Conservation (phyloP, 148 eudicot species). For the Rhododendron ovatum region DNA sequence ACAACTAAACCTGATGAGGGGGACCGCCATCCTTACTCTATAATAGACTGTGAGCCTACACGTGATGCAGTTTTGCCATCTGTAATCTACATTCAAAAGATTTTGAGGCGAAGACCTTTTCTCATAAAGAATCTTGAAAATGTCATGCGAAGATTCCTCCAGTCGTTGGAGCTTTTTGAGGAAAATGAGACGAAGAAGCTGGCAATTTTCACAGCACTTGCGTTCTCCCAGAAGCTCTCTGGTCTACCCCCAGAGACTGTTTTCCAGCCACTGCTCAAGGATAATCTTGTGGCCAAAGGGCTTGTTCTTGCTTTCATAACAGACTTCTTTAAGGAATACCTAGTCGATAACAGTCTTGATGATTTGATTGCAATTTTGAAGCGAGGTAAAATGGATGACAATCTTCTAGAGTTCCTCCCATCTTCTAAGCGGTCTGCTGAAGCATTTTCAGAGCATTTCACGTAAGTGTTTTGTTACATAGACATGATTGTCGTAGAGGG, state of each 20-base stretch:
- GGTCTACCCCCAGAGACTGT: constrained; percentile 98
- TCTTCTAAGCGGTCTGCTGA: constrained; percentile 77
- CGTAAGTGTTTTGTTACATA: constrained; percentile 40
- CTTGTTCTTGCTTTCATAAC: constrained; percentile 85
- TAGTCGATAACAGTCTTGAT: constrained; percentile 89
- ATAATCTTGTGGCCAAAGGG: constrained; percentile 94
- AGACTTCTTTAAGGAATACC: constrained; percentile 92
- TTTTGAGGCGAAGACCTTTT: constrained; percentile 82
- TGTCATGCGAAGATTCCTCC: constrained; percentile 88
- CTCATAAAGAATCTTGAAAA: constrained; percentile 97
- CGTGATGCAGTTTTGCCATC: constrained; percentile 88
- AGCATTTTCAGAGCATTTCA: constrained; percentile 91
- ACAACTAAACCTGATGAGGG: constrained; percentile 97
- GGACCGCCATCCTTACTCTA: constrained; percentile 87
- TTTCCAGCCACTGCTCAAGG: constrained; percentile 94
- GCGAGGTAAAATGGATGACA: constrained; percentile 88
- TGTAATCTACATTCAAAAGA: constrained; percentile 89
- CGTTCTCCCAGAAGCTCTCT: constrained; percentile 98
- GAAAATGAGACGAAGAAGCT: constrained; percentile 88
- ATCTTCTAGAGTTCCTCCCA: constrained; percentile 86
- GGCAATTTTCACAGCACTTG: constrained; percentile 95
- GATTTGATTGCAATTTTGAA: constrained; percentile 86
- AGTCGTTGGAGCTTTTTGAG: constrained; percentile 93
- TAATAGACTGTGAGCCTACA: constrained; percentile 76
- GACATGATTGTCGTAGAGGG: background rate